Evolutionary conservation across 169 alveolate species (phyloP).

Genomic region (Eimeria praecox): DNA sequence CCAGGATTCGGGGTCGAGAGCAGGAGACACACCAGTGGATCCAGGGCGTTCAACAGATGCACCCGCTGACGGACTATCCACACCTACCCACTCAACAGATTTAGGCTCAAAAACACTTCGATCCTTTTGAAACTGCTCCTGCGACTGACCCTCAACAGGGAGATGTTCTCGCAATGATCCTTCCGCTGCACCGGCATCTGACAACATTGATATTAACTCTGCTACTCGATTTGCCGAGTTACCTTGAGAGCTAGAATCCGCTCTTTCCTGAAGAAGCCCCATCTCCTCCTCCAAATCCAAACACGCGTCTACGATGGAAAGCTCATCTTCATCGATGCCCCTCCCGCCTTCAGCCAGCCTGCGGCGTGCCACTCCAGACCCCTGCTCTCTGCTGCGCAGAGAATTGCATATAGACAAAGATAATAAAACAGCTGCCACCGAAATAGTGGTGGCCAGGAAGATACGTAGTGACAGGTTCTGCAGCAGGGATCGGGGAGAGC

Average conservation of each 20-base stretch:
- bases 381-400: not conserved
- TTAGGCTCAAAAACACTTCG: not conserved
- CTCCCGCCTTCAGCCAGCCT: not conserved
- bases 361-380: not conserved
- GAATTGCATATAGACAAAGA: not conserved
- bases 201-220: not conserved
- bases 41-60: not conserved
- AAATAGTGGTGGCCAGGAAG: not conserved
- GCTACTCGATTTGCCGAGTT: not conserved
- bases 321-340: not conserved
- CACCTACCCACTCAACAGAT: not conserved
- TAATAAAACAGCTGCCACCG: not conserved
- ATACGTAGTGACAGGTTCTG: not conserved
- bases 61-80: not conserved
- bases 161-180: not conserved
- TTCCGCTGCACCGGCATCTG: not conserved
- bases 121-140: not conserved
- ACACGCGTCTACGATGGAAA: not conserved
- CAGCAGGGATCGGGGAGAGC: not conserved
- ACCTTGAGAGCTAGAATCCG: not conserved
- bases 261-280: not conserved
- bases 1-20: constrained; percentile 11
- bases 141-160: not conserved
- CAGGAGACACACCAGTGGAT: not conserved
- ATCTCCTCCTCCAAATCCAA: not conserved